Conservation (phyloP, 2,329 filamentous ascomycete species). For the Parasarocladium wereldwijsianum region DNA sequence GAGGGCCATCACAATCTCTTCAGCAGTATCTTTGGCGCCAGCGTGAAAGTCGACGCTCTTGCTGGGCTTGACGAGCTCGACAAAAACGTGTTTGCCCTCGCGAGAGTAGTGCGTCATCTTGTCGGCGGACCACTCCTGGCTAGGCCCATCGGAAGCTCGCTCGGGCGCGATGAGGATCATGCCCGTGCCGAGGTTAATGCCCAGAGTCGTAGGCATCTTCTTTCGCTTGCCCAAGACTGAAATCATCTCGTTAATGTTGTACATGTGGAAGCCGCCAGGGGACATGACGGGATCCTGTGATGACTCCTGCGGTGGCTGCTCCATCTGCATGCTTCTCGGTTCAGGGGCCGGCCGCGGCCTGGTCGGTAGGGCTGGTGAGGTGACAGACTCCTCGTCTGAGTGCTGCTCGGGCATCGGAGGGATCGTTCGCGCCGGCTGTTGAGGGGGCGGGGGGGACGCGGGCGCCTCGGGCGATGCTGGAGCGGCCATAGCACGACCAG, state of each 20-base stretch:
- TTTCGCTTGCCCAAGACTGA: constrained; percentile 94
- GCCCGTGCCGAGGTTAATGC: constrained; percentile 81
- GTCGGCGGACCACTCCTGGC: constrained; percentile 87
- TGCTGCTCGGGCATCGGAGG: constrained; percentile 3
- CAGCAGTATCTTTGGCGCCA: constrained; percentile 89
- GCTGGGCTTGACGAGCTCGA: constrained; percentile 82
- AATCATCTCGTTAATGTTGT: constrained; percentile 95
- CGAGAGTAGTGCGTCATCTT: constrained; percentile 96
- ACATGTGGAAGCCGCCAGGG: constrained; percentile 78
- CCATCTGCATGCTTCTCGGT: constrained; percentile 14
- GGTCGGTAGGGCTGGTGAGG: constrained; percentile 24
- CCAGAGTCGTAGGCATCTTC: constrained; percentile 94
- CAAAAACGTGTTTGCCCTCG: constrained; percentile 93
- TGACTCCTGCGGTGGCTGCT: constrained; percentile 23
- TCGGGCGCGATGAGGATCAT: constrained; percentile 85
- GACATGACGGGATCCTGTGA: no score
- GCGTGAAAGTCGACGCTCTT: constrained; percentile 96
- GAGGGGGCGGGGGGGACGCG: constrained; percentile 1
- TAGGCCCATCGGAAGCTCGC: constrained; percentile 65
- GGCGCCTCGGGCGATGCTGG: constrained; percentile 11
- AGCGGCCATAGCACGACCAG: constrained; percentile 1
- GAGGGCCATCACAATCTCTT: constrained; percentile 78
- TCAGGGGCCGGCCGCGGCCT: constrained; percentile 14
- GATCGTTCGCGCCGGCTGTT: constrained; percentile 1
- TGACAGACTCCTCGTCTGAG: constrained; percentile 16